Conservation (phyloP, 2,329 filamentous ascomycete species). For the Diplodia mutila region DNA sequence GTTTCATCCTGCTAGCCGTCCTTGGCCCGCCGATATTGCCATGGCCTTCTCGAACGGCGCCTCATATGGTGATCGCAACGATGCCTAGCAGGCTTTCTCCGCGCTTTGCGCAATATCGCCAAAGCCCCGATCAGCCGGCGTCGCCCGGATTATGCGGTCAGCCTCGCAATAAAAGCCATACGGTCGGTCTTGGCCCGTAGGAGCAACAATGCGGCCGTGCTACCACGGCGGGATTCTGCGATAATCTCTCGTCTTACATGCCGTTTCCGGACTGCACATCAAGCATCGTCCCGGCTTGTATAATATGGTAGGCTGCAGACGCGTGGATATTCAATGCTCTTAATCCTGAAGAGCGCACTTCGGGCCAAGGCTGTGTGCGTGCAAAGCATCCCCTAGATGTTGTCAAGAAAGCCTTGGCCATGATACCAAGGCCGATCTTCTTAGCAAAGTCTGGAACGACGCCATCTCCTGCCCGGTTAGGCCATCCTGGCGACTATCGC, state of each 20-base stretch:
- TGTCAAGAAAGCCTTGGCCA: constrained; percentile 17
- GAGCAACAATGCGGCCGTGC: constrained; percentile 3
- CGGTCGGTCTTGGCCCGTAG: background rate
- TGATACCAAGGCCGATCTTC: background rate
- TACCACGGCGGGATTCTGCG: background rate
- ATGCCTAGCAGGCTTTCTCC: constrained; percentile 6
- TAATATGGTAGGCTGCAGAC: background rate
- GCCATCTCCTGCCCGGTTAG: background rate
- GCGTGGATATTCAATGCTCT: background rate
- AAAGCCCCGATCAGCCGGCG: background rate
- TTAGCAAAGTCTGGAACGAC: constrained; percentile 2
- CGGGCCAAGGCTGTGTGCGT: background rate
- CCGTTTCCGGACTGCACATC: constrained; percentile 4
- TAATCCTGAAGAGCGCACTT: background rate
- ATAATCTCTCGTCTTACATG: constrained; percentile 1
- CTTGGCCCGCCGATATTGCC: background rate
- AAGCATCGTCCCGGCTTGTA: background rate
- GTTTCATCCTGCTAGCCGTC: constrained; percentile 18
- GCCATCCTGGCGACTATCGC: background rate
- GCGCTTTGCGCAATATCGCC: constrained; percentile 15
- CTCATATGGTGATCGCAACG: background rate
- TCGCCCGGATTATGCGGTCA: constrained; percentile 7
- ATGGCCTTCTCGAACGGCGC: background rate
- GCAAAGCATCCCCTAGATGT: background rate
- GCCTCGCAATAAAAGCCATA: background rate